Evolutionary conservation across 2,329 filamentous ascomycete species (phyloP), one percentile per base, ranked within the genome.

Genomic region (Botryosphaeria dothidea): DNA sequence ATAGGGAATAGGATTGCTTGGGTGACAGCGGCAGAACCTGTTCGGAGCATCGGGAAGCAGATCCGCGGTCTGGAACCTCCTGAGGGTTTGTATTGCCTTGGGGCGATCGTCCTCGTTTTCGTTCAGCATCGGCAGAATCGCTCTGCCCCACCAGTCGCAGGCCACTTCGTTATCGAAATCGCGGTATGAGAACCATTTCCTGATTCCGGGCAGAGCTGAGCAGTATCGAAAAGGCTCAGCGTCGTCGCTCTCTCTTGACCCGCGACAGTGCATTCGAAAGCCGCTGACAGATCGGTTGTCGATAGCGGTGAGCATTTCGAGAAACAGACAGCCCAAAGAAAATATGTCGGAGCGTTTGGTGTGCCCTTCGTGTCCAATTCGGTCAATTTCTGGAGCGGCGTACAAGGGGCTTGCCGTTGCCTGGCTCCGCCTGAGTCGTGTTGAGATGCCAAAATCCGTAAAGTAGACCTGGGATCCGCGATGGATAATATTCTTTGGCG

Each of bases 241-340:
- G 4, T n/a, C 17, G 1, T 25, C 21, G 19, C 8, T 11, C 2
- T 3, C 7, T 48, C 6, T 15, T 25, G 45, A 48, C 8, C 11
- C 5, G 2, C 23, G 45, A 8, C 45, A 48, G 13, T 17, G 45
- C 11, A 15, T 15, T 27, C 45, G 61, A 41, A 64, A 54, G 2
- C 41, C 25, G 6, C 43, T 25, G 17, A 64, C 41, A 4, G 48
- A 41, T 21, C 43, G 11, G 19, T 21, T 51, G 34, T 49, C 17
- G n/a, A 60, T 6, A 13, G 60, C 54, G 25, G 56, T 51, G 21
- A 65, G 64, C 56, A 65, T 65, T 46, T 65, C 64, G n/a, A 38
- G 25, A 36, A 49, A 65, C 17, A 65, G 56, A n/a, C 34, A 27
- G 3, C 64, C 64, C 13, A 65, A 34, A 13, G 64, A 60, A 43